phyloP scores from a whole-genome alignment of 495 filamentous ascomycete genomes.

The Hypoxylon crocopeplum region DNA sequence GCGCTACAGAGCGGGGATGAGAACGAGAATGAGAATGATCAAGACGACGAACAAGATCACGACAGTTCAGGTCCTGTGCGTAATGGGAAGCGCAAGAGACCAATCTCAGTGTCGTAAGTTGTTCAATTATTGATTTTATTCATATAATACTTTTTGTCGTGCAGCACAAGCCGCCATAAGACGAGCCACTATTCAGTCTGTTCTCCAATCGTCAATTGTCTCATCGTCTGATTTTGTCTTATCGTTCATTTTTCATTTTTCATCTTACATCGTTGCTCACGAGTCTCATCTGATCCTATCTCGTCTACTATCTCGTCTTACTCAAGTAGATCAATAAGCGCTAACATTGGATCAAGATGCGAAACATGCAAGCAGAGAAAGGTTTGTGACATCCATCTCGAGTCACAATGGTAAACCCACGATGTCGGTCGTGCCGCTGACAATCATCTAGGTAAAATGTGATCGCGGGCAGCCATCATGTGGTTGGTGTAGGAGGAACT shows the following conservation, averaged over 20 bases:
- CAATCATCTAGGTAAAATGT: slow-evolving; percentile 68
- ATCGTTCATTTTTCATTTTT: slow-evolving; percentile 18
- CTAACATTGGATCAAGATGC: slow-evolving; percentile 59
- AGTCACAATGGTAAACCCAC: neutral
- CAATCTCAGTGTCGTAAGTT: slow-evolving; percentile 66
- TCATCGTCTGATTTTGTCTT: too few species aligned
- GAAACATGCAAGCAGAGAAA: slow-evolving; percentile 86
- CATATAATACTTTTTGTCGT: too few species aligned
- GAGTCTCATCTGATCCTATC: slow-evolving; percentile 1
- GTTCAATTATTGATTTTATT: too few species aligned
- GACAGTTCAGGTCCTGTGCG: slow-evolving; percentile 47
- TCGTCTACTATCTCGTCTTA: neutral
- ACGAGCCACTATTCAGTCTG: too few species aligned
- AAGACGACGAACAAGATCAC: slow-evolving; percentile 49
- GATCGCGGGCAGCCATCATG: slow-evolving; percentile 84
- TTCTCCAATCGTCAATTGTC: too few species aligned
- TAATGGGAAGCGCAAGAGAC: slow-evolving; percentile 59
- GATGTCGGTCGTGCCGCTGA: slow-evolving; percentile 6
- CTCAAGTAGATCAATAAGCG: slow-evolving; percentile 1
- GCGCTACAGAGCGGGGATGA: slow-evolving; percentile 41
- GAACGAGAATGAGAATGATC: too few species aligned
- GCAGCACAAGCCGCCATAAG: too few species aligned
- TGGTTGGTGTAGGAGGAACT: slow-evolving; percentile 86
- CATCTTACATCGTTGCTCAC: too few species aligned
- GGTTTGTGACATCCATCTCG: slow-evolving; percentile 47